These are phyloP conservation scores for Penicillium sp. DNA, from an alignment of 2,329 filamentous ascomycete species.

Conservation along the genomic window DNA sequence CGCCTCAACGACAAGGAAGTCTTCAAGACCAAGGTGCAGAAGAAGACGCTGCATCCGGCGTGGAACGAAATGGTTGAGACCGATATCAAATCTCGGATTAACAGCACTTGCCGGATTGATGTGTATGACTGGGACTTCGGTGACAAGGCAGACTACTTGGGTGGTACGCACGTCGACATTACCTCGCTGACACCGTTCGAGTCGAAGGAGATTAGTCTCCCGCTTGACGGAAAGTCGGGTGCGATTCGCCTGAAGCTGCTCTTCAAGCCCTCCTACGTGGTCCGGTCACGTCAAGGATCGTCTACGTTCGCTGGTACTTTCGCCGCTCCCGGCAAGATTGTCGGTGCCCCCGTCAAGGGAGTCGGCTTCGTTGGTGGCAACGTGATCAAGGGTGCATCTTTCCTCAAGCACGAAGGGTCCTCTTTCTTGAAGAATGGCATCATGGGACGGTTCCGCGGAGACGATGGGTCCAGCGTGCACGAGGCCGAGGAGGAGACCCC, in stretches of 20 bases:
- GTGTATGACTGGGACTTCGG: constrained; percentile 96
- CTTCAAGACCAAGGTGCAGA: constrained; percentile 89
- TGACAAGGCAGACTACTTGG: constrained; percentile 86
- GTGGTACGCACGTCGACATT: constrained; percentile 65
- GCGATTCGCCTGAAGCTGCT: constrained; percentile 71
- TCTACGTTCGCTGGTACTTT: constrained; percentile 91
- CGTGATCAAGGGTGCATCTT: constrained; percentile 81
- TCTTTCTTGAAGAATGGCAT: no score
- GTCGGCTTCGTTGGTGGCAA: constrained; percentile 71
- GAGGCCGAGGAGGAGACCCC: no score
- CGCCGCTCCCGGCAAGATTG: constrained; percentile 74
- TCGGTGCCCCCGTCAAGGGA: constrained; percentile 91
- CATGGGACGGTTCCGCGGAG: constrained; percentile 51
- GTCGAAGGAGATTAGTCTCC: constrained; percentile 62
- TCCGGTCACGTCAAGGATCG: constrained; percentile 74
- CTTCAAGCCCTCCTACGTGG: constrained; percentile 88
- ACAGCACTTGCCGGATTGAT: constrained; percentile 69
- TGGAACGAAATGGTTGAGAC: constrained; percentile 98
- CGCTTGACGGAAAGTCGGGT: constrained; percentile 82
- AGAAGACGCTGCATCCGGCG: constrained; percentile 87
- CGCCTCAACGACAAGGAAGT: constrained; percentile 78
- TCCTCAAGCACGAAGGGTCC: constrained; percentile 77
- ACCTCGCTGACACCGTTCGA: constrained; percentile 75
- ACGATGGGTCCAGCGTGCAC: no score
- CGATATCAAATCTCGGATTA: constrained; percentile 71